Evolutionary conservation across 257 asterid species (phyloP).

Genomic region (Solanum piurae): DNA sequence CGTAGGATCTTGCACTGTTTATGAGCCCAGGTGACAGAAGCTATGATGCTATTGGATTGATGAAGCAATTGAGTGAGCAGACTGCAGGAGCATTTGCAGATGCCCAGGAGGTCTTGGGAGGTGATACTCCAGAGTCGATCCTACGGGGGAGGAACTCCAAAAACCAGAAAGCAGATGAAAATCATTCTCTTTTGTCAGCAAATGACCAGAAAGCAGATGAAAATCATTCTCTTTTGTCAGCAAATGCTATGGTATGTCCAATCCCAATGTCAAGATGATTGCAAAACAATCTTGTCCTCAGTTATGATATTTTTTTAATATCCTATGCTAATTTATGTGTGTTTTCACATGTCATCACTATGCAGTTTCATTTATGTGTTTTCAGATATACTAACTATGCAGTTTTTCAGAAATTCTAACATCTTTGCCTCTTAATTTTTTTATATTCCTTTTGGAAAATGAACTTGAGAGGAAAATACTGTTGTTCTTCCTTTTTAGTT

Average conservation of each 20-base stretch:
- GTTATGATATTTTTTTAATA: not conserved
- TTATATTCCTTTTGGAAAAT: not conserved
- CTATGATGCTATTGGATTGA: slow-evolving; percentile 84
- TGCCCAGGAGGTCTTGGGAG: slow-evolving; percentile 86
- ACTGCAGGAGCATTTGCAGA: slow-evolving; percentile 83
- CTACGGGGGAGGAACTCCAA: slow-evolving; percentile 40
- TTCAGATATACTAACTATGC: not conserved
- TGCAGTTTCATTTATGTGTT: not conserved
- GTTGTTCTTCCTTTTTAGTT: not conserved
- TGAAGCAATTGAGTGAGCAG: slow-evolving; percentile 90
- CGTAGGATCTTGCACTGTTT: slow-evolving; percentile 71
- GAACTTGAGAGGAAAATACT: not conserved
- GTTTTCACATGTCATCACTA: not conserved
- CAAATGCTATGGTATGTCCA: slow-evolving; percentile 40
- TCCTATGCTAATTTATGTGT: not conserved
- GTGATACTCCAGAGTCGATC: slow-evolving; percentile 77
- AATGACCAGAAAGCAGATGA: slow-evolving; percentile 21
- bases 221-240: slow-evolving; percentile 16
- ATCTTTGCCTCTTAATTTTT: not conserved
- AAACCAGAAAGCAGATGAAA: slow-evolving; percentile 22
- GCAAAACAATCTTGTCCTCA: not conserved
- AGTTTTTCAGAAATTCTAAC: not conserved
- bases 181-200: slow-evolving; percentile 21
- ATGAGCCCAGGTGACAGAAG: slow-evolving; percentile 74
- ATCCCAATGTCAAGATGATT: not conserved